Conservation (phyloP, 2,329 filamentous ascomycete species). For the Pseudocercospora macadamiae region DNA sequence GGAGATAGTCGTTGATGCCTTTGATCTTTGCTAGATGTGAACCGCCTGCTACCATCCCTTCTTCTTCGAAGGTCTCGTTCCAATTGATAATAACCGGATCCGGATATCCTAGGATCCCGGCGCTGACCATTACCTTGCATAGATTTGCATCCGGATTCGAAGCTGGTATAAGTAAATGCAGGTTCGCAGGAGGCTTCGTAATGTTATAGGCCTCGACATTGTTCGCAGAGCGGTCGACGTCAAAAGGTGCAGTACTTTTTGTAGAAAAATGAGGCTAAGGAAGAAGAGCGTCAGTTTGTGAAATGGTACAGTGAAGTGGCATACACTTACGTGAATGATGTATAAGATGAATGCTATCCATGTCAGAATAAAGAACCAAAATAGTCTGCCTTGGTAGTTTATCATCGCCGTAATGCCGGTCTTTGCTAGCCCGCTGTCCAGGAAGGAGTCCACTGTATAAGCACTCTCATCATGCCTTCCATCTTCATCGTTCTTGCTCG, state of each 20-base stretch:
- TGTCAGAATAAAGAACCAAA: constrained; percentile 15
- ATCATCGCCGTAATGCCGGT: constrained; percentile 15
- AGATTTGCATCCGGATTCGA: constrained; percentile 29
- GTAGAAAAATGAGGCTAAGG: background rate
- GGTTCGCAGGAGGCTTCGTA: constrained; percentile 19
- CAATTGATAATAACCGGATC: constrained; percentile 32
- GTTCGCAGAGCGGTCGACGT: background rate
- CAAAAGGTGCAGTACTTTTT: background rate
- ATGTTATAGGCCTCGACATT: constrained; percentile 2
- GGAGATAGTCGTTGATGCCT: constrained; percentile 31
- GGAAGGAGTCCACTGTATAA: background rate
- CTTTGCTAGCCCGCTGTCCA: background rate
- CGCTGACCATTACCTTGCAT: constrained; percentile 32
- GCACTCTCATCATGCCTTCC: background rate
- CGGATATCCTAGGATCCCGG: constrained; percentile 31
- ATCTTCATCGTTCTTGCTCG: background rate
- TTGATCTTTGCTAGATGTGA: constrained; percentile 35
- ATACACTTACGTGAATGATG: constrained; percentile 14
- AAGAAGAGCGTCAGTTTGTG: background rate
- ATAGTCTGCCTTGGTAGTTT: constrained; percentile 14
- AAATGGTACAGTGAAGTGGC: background rate
- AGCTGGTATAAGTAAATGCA: constrained; percentile 34
- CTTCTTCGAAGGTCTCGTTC: constrained; percentile 20
- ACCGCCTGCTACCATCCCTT: constrained; percentile 36
- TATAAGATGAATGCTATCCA: constrained; percentile 17